Conservation (phyloP, 2,329 filamentous ascomycete species). For the Lithohypha guttulata region DNA sequence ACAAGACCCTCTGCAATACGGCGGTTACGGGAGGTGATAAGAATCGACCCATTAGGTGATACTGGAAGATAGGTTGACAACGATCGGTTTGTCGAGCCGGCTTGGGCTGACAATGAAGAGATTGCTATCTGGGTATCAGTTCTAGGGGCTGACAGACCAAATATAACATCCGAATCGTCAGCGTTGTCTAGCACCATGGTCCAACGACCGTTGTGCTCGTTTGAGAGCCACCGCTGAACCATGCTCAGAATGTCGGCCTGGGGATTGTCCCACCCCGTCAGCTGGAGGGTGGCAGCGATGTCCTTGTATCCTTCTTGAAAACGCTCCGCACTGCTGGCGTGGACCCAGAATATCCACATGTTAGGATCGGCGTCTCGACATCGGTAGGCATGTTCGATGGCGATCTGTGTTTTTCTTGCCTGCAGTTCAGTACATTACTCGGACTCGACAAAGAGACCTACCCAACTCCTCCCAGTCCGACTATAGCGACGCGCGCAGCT, state of each 20-base stretch:
- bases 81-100: neutral
- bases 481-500: slow-evolving; percentile 23
- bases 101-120: neutral
- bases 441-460: slow-evolving; percentile 15
- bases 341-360: slow-evolving; percentile 25
- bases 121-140: neutral
- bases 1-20: slow-evolving; percentile 7
- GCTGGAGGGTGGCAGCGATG: slow-evolving; percentile 18
- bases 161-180: slow-evolving; percentile 8
- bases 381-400: slow-evolving; percentile 22
- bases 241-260: slow-evolving; percentile 6
- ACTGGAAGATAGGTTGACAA: slow-evolving; percentile 18
- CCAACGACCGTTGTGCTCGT: slow-evolving; percentile 8
- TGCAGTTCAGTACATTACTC: neutral
- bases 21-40: slow-evolving; percentile 15
- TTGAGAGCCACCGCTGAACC: slow-evolving; percentile 8
- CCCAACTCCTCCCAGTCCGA: slow-evolving; percentile 30
- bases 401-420: slow-evolving; percentile 25
- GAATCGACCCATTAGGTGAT: slow-evolving; percentile 15
- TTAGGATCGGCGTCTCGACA: slow-evolving; percentile 14
- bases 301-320: slow-evolving; percentile 22
- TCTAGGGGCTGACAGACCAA: neutral
- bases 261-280: slow-evolving; percentile 10
- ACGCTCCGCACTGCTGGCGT: slow-evolving; percentile 17
- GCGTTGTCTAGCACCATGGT: slow-evolving; percentile 13